Percentiles rank a stretch among this genome's conserved stretches.
Conservation (phyloP, 2,329 filamentous ascomycete genomes). For the Herpotrichia juniperi region DNA sequence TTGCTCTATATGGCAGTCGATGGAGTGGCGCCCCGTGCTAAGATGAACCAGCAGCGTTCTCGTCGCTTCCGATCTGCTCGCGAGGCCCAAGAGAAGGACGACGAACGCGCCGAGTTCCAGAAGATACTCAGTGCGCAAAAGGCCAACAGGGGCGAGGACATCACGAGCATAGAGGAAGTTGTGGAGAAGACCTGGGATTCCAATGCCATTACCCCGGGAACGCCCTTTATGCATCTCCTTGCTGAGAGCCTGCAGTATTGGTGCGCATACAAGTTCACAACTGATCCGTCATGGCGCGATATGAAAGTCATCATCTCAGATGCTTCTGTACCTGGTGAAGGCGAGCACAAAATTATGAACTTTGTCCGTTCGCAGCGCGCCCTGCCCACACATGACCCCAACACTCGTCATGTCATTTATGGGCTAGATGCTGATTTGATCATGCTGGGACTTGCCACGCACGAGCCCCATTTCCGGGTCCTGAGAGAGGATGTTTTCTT, state of each 20-base stretch:
- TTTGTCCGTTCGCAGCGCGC: conserved; percentile 93
- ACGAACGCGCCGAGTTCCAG: conserved; percentile 85
- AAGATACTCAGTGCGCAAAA: conserved; percentile 84
- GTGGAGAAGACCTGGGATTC: conserved; percentile 92
- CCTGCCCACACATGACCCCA: conserved; percentile 90
- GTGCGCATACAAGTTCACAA: conserved; percentile 97
- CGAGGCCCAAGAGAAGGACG: conserved; percentile 92
- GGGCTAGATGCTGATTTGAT: conserved; percentile 97
- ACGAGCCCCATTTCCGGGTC: conserved; percentile 96
- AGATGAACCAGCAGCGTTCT: conserved; percentile 99
- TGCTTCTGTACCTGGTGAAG: conserved; percentile 95
- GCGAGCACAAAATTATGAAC: conserved; percentile 99
- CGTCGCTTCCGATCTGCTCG: conserved; percentile 92
- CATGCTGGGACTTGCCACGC: conserved; percentile 95
- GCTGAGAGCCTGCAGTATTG: conserved; percentile 91
- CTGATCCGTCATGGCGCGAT: conserved; percentile 88
- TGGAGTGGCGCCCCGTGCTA: conserved; percentile 94
- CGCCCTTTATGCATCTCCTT: conserved; percentile 97
- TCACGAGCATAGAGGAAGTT: conserved; percentile 65
- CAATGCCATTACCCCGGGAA: conserved; percentile 90
- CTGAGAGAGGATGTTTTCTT: conserved; percentile 96
- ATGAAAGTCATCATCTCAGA: conserved; percentile 98
- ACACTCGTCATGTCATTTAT: conserved; percentile 97
- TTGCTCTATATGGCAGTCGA: conserved; percentile 98
- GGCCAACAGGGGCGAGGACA: conserved; percentile 55